These are phyloP conservation scores for Thraustochytrium striatum DNA, from an alignment of 352 stramenopile species.

Conservation along the genomic window DNA sequence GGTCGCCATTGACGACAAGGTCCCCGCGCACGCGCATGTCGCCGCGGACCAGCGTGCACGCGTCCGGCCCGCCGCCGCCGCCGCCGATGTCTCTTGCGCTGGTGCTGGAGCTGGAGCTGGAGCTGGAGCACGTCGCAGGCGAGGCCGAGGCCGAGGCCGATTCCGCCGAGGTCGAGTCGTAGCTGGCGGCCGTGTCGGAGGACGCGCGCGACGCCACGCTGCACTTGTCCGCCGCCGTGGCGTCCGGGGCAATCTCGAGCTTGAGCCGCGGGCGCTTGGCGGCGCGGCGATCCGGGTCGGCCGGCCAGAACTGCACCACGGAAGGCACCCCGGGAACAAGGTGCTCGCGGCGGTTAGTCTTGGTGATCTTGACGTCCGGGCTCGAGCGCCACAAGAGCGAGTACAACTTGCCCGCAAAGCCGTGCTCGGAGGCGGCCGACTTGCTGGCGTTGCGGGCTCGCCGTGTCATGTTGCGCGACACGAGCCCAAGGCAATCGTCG, in stretches of 20 bases:
- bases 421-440: neutral
- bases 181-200: neutral
- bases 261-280: neutral
- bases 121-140: neutral
- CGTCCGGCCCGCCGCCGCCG: neutral
- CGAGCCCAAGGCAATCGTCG: slow-evolving; percentile 8
- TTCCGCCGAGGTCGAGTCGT: neutral
- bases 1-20: slow-evolving; percentile 11
- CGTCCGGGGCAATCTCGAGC: too few species aligned
- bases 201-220: neutral
- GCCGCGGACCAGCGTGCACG: neutral
- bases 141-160: neutral
- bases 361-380: neutral
- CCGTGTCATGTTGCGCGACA: slow-evolving; percentile 37
- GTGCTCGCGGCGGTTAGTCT: neutral
- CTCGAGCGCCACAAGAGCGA: slow-evolving; percentile 13
- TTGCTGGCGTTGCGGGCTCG: neutral
- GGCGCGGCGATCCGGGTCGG: neutral
- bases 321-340: slow-evolving; percentile 12
- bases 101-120: neutral
- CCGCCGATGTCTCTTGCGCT: neutral
- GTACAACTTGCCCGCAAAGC: slow-evolving; percentile 37
- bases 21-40: neutral
- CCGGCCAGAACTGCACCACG: slow-evolving; percentile 38
- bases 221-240: too few species aligned